Evolutionary conservation across 805 yeast species (phyloP).

Genomic region (Candida patagonica): DNA sequence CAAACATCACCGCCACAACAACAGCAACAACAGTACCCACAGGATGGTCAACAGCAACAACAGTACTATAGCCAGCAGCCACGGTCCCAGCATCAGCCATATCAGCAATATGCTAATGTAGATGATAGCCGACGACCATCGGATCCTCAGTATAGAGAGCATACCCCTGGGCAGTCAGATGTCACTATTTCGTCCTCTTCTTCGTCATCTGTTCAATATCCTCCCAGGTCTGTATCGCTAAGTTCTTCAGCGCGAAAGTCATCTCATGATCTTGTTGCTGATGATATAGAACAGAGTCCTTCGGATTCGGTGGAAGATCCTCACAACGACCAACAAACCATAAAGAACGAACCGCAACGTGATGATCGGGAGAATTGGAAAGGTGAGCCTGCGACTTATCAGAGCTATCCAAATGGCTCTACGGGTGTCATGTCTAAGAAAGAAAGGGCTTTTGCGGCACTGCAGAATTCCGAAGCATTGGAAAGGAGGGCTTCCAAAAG

Average conservation of each 20-base stretch:
- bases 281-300: not conserved
- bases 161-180: too few species aligned
- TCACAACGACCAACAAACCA: not conserved
- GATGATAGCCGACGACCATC: too few species aligned
- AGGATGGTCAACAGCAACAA: constrained; percentile 6
- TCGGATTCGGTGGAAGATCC: not conserved
- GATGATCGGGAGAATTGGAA: not conserved
- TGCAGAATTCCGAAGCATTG: constrained; percentile 74
- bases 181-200: constrained; percentile 1
- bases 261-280: too few species aligned
- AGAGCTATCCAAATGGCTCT: not conserved
- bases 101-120: too few species aligned
- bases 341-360: not conserved
- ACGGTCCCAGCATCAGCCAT: not conserved
- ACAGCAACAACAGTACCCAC: constrained; percentile 2
- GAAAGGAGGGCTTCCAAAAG: constrained; percentile 91
- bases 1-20: not conserved
- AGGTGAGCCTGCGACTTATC: too few species aligned
- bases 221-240: constrained; percentile 12
- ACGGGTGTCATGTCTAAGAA: constrained; percentile 5
- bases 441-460: constrained; percentile 57
- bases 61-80: constrained; percentile 6
- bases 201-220: constrained; percentile 3
- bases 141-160: too few species aligned
- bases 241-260: not conserved